phyloP scores from a whole-genome alignment of 148 eudicot species.

The Chenopodium album region DNA sequence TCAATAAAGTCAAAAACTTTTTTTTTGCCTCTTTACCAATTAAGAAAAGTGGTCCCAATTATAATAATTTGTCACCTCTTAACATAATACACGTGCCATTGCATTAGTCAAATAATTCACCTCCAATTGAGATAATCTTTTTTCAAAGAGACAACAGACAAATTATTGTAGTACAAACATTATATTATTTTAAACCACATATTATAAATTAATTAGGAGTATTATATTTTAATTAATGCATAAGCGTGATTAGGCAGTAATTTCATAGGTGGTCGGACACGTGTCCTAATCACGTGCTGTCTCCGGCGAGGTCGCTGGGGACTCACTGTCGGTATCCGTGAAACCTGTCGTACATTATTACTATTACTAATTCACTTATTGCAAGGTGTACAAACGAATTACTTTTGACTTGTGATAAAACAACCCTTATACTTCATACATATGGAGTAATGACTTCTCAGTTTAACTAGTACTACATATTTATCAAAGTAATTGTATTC shows the following conservation, averaged over 20 bases:
- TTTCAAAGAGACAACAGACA: constrained; percentile 7
- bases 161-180: neutral
- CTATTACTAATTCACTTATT: neutral
- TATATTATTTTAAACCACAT: neutral
- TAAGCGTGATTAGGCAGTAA: neutral
- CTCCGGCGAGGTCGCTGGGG: constrained; percentile 44
- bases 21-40: neutral
- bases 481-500: no score
- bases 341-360: constrained; percentile 29
- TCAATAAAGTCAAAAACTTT: constrained; percentile 3
- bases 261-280: constrained; percentile 35
- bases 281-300: constrained; percentile 38
- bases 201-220: neutral
- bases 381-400: neutral
- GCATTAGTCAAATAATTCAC: constrained; percentile 12
- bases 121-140: neutral
- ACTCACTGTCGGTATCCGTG: constrained; percentile 39
- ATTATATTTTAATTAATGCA: neutral
- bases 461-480: no score
- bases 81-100: constrained; percentile 14
- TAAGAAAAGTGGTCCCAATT: constrained; percentile 6
- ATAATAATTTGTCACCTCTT: neutral
- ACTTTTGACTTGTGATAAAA: neutral
- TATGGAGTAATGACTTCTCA: no score
- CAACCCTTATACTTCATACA: neutral